Base-by-base conservation (phyloP, 805 yeast genomes). In the Kuraishia ogatae region DNA sequence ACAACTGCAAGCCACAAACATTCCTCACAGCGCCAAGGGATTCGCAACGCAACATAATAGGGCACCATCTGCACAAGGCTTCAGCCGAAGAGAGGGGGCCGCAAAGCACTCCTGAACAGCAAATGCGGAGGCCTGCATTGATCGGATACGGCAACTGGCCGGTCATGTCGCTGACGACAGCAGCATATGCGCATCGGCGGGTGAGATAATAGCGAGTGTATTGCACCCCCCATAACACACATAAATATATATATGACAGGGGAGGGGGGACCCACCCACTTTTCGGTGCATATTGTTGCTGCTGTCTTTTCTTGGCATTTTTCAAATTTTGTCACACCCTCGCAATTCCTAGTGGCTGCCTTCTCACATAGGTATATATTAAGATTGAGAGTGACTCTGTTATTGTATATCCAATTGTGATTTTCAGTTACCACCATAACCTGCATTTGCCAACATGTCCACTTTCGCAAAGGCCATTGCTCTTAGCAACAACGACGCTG, bases 401-500 rank as follows among this genome's bases (percentile, higher is more conserved):
- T 35, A 3, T 35, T 35, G 43, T 35, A 28, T 28, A 28, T 35
- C 43, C 15, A 3, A 35, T 35, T 35, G 43, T 7, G 43, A 35
- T 35, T 10, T 6, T 26, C 29, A n/a, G n/a, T 26, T 26, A 26
- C 29, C 29, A 26, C 29, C 43, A 28, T 28, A 47, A 11, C 49
- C 19, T 4, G 22, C 19, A 8, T 3, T 13, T 4, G 8, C 21
- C 49, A 54, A n/a, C 28, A 69, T 73, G 64, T 63, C 75, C 20
- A 72, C 78, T 1, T 72, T 76, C 58, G 71, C 64, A 48, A 66
- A 68, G 10, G 67, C 76, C 1, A 66, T 76, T 55, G 56, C 56
- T 19, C 66, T 72, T 1, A 66, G 75, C 1, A 73, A 72, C 47
- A 64, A 67, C 29, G 65, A 71, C 19, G 82, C 83, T 7, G 61